Percentiles rank a stretch among this genome's conserved stretches.
Evolutionary conservation across 495 filamentous ascomycete genomes (phyloP).

Genomic region (Darksidea phi): DNA sequence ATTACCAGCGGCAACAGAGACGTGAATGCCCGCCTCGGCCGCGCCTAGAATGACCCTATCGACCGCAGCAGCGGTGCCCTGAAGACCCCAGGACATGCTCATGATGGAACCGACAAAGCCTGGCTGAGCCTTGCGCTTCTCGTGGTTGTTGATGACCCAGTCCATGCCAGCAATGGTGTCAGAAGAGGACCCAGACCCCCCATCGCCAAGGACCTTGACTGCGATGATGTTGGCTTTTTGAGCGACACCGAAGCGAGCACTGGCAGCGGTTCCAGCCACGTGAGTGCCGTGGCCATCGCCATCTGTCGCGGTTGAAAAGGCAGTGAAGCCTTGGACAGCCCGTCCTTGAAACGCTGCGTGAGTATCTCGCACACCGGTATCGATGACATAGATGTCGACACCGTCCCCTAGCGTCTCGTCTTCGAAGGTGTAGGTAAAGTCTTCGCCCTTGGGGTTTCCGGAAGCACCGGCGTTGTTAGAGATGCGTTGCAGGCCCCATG

Average conservation of each 20-base stretch:
- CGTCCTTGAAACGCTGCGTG: conserved; percentile 50
- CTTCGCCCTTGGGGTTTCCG: conserved; percentile 29
- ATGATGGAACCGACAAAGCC: conserved; percentile 46
- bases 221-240: conserved; percentile 46
- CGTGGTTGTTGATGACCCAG: conserved; percentile 42
- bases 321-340: conserved; percentile 44
- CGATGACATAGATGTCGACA: conserved; percentile 54
- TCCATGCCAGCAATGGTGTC: conserved; percentile 45
- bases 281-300: conserved; percentile 51
- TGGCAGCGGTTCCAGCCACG: conserved; percentile 45
- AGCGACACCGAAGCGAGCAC: conserved; percentile 43
- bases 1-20: conserved; percentile 47
- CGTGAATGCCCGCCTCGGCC: conserved; percentile 41
- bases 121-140: conserved; percentile 34
- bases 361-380: conserved; percentile 50
- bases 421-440: conserved; percentile 49
- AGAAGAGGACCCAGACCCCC: conserved; percentile 40
- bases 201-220: conserved; percentile 44
- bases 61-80: conserved; percentile 28
- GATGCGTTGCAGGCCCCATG: conserved; percentile 55
- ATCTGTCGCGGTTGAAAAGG: conserved; percentile 38
- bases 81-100: conserved; percentile 47
- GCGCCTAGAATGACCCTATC: conserved; percentile 40
- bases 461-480: conserved; percentile 40
- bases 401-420: conserved; percentile 43